Evolutionary conservation across 345 rosid species (phyloP).

Genomic region (Moricandia arvensis): DNA sequence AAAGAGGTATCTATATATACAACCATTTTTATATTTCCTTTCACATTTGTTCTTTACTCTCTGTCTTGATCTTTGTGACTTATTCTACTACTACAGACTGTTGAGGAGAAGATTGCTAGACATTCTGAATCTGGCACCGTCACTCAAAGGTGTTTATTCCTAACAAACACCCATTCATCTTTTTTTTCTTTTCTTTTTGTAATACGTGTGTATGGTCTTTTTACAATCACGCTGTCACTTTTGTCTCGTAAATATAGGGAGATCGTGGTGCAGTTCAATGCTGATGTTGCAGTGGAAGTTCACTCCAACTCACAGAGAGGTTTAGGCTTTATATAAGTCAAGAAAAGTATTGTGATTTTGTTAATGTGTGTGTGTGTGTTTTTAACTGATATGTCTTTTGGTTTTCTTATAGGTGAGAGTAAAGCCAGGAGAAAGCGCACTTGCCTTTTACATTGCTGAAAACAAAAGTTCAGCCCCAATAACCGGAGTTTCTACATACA

Average conservation of each 20-base stretch:
- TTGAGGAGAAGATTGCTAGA: conserved; percentile 90
- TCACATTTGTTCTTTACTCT: background rate
- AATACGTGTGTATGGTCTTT: conserved; percentile 11
- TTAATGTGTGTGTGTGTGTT: background rate
- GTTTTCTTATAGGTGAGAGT: conserved; percentile 63
- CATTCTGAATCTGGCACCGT: conserved; percentile 81
- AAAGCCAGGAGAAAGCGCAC: conserved; percentile 98
- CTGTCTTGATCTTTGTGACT: background rate
- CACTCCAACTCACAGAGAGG: conserved; percentile 96
- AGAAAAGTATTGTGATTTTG: conserved; percentile 15
- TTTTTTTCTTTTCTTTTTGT: background rate
- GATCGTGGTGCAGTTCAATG: conserved; percentile 89
- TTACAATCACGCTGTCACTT: background rate
- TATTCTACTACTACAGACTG: conserved; percentile 45
- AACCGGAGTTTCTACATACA: conserved; percentile 84
- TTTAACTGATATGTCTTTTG: background rate
- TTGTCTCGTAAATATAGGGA: conserved; percentile 47
- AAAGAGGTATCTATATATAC: conserved; percentile 61
- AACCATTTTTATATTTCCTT: background rate
- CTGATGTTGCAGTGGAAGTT: conserved; percentile 97
- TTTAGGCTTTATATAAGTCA: conserved; percentile 9
- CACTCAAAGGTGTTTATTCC: conserved; percentile 54
- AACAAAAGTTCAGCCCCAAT: conserved; percentile 71
- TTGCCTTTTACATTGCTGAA: conserved; percentile 95
- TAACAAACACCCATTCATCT: background rate